Evolutionary conservation across 2,329 filamentous ascomycete genomes (phyloP), one percentile per base, ranked within the genome.

Genomic region (Anthostomella pinea): DNA sequence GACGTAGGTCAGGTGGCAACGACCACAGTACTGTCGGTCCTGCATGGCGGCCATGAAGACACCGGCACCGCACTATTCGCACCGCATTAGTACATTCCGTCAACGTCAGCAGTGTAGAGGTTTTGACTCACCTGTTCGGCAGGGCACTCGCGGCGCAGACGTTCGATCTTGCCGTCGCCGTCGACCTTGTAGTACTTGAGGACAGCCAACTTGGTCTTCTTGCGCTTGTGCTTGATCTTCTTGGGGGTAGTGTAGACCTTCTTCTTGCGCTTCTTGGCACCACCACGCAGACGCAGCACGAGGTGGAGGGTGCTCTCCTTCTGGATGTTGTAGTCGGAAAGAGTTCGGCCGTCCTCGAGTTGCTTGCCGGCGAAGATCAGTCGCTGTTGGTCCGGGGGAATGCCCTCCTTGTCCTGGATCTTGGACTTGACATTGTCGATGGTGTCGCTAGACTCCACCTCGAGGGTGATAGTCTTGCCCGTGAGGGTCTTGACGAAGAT

Each of bases 161-260:
- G 93, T 86, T 98, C 93, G 64, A 98, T 97, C 85, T 97, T 97
- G 75, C 94, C 93, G 65, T 98, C 93, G 62, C 87, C 88, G 73
- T 97, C 93, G 63, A 98, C 93, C 87, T 98, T 98, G 87, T 98
- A 98, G 87, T 98, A 98, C 85, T 98, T 98, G 73, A 98, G 90
- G 60, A 98, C 91, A 65, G 93, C 93, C 72, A 98, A 79, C 86
- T 98, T 98, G 83, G 87, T 95, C 91, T 98, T 98, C 89, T 97
- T 98, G 80, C 89, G 86, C 90, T 98, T 98, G 85, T 98, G 93
- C 93, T 98, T 98, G 86, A 98, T 98, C 89, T 98, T 98, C 90
- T 98, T 98, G 72, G 93, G 93, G 65, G 93, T 98, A 70, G 88
- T 97, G 87, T 98, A 98, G 60, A 98, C 93, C 90, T 98, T 98